Evolutionary conservation across 2,329 filamentous ascomycete genomes (phyloP).

Genomic region (Juglanconis oblonga): DNA sequence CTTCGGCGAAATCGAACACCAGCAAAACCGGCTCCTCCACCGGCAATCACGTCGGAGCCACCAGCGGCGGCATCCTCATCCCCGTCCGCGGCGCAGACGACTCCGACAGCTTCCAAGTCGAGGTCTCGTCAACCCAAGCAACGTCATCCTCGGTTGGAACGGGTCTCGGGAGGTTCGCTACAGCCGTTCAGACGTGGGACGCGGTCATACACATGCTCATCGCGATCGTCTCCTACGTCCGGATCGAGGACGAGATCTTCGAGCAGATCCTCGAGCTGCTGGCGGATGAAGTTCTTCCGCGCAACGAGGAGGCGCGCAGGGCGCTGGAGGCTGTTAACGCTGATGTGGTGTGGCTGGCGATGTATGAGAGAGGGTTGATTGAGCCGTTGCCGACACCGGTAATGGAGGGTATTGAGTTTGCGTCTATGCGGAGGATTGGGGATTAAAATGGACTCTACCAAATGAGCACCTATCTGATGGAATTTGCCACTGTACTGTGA

Average conservation of each 20-base stretch:
- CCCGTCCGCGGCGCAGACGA: conserved; percentile 27
- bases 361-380: conserved; percentile 46
- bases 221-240: conserved; percentile 59
- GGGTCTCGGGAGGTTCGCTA: conserved; percentile 57
- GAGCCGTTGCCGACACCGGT: conserved; percentile 35
- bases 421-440: conserved; percentile 15
- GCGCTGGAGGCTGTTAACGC: conserved; percentile 64
- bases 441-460: background rate
- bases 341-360: conserved; percentile 73
- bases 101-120: conserved; percentile 9
- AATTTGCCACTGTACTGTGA: no score
- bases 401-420: conserved; percentile 42
- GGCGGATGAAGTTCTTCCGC: conserved; percentile 45
- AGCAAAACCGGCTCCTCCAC: background rate
- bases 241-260: conserved; percentile 65
- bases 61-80: conserved; percentile 27
- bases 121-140: conserved; percentile 13
- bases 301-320: conserved; percentile 45
- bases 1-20: background rate
- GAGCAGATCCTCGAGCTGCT: conserved; percentile 69
- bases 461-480: no score
- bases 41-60: background rate
- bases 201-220: conserved; percentile 58
- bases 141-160: conserved; percentile 20
- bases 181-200: conserved; percentile 62